Conservation (phyloP, 2,329 filamentous ascomycete species). For the Fusarium avenaceum region DNA sequence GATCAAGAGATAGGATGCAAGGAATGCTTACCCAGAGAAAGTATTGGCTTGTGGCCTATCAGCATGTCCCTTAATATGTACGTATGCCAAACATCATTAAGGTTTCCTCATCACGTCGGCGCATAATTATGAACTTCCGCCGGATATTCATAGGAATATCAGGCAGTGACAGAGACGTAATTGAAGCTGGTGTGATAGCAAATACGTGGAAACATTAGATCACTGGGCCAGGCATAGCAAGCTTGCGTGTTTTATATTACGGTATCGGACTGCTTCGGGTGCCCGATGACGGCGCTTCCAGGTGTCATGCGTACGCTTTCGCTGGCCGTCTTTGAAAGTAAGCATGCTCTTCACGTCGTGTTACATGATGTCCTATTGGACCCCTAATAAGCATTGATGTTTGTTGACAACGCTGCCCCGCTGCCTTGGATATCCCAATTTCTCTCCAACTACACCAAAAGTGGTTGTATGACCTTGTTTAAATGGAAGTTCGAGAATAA, state of each 20-base stretch:
- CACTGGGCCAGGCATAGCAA: slow-evolving; percentile 20
- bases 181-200: not conserved
- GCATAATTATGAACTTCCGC: not conserved
- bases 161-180: slow-evolving; percentile 42
- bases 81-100: not conserved
- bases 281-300: not conserved
- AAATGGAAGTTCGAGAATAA: slow-evolving; percentile 29
- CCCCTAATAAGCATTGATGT: slow-evolving; percentile 19
- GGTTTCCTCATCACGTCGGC: too few relatives aligned
- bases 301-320: slow-evolving; percentile 3
- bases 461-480: slow-evolving; percentile 25
- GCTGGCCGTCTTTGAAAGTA: slow-evolving; percentile 13
- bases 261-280: not conserved
- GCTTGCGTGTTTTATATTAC: slow-evolving; percentile 29
- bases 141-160: slow-evolving; percentile 11
- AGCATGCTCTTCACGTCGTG: slow-evolving; percentile 17
- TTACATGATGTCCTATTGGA: slow-evolving; percentile 28
- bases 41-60: not conserved
- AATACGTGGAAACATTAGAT: not conserved
- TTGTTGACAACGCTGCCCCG: slow-evolving; percentile 22
- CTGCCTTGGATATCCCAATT: slow-evolving; percentile 40
- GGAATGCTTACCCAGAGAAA: slow-evolving; percentile 17
- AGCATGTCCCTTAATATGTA: not conserved
- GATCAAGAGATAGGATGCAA: slow-evolving; percentile 12
- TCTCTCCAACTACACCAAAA: not conserved